Base-by-base conservation (phyloP, 2,329 filamentous ascomycete genomes). In the Dactylellina parvicollis region DNA sequence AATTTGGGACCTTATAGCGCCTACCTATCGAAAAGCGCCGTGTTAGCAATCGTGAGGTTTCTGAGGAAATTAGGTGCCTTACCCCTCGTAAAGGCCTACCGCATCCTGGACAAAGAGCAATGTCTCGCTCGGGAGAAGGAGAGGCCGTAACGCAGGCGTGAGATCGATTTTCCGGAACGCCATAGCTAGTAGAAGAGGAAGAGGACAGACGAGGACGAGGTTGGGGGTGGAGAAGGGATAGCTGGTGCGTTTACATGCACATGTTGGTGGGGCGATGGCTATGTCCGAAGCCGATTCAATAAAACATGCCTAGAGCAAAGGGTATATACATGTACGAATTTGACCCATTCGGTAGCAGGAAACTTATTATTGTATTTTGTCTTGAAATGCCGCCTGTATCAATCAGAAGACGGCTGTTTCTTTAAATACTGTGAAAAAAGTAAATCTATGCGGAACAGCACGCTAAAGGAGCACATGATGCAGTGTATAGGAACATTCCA, bases 41-140 rank as follows among this genome's bases (percentile, higher is more conserved):
- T 57, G 56, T 76, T 50, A 67, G 76, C 22, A 36, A 24, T 49
- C 20, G 14, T 12, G n/a, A 18, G 20, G 30, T n/a, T 4, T 1
- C 18, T 12, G 1, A 3, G n/a, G 14, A 44, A 52, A 44, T 42
- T 55, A 32, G 49, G 34, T 50, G 55, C 83, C 88, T 83, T 85
- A 96, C 92, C 95, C 95, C 85, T 98, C 92, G 83, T 99, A 99
- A 75, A 99, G 85, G 77, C 95, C 95, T 78, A 99, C 93, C 81
- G 92, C 93, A 85, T 98, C 93, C 83, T 98, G 94, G 69, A 99
- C 94, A 83, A 96, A 98, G 72, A 99, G 86, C 61, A 98, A 85
- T 77, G 92, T 90, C 86, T 99, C 95, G 85, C 97, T 95, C 79
- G 92, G 90, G 77, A 96, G 87, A 80, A 97, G 90, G 74, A 90